Percentiles rank a stretch among this genome's conserved stretches.
phyloP scores from a whole-genome alignment of 441 rosid genomes.

The Euphorbia schlechtendalii region DNA sequence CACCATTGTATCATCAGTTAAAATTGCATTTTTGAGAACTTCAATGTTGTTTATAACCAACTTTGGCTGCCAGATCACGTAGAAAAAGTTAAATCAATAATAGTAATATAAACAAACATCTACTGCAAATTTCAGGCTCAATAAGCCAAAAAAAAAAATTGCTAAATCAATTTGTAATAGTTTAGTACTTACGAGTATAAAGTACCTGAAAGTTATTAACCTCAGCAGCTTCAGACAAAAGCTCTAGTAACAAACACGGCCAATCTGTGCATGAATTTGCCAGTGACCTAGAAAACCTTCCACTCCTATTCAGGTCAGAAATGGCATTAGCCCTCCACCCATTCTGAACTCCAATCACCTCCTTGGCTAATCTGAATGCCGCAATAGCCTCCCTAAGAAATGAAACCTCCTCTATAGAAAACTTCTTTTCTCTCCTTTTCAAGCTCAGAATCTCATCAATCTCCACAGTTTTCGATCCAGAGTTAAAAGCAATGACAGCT shows the following conservation, averaged over 20 bases:
- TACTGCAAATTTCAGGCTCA: background rate
- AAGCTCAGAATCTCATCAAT: slow-evolving; percentile 52
- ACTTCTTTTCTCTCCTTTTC: slow-evolving; percentile 42
- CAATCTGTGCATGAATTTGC: slow-evolving; percentile 85
- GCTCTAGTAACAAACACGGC: slow-evolving; percentile 84
- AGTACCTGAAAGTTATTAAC: slow-evolving; percentile 76
- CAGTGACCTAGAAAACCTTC: slow-evolving; percentile 70
- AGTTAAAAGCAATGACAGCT: slow-evolving; percentile 59
- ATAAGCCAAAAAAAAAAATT: background rate
- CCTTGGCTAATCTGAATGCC: slow-evolving; percentile 81
- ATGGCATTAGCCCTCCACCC: slow-evolving; percentile 82
- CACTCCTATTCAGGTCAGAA: slow-evolving; percentile 62
- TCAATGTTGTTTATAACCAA: slow-evolving; percentile 90
- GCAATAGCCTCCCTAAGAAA: slow-evolving; percentile 66
- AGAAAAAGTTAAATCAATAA: background rate
- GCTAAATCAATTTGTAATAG: background rate
- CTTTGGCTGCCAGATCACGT: slow-evolving; percentile 61
- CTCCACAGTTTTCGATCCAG: slow-evolving; percentile 67
- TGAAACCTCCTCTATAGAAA: slow-evolving; percentile 69
- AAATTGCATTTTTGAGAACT: slow-evolving; percentile 59
- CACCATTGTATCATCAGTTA: slow-evolving; percentile 53
- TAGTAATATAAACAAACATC: background rate
- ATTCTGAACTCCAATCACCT: slow-evolving; percentile 56
- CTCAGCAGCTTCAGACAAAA: slow-evolving; percentile 91
- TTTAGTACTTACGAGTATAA: background rate